Conservation (phyloP, 768 basidiomycete genomes). For the Boletus rubescentipes region DNA sequence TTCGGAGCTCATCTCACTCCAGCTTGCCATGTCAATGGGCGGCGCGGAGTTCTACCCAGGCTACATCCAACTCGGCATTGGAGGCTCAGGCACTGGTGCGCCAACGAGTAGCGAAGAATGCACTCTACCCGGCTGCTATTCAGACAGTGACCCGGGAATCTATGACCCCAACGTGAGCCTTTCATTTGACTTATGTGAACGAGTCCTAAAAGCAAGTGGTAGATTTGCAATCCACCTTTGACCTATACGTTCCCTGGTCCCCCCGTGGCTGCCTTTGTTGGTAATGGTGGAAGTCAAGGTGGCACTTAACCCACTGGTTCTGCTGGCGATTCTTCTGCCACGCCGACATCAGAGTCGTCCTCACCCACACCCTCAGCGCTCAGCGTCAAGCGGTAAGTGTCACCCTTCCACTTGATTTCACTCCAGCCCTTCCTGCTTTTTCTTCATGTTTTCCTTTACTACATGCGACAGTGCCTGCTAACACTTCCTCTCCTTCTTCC, state of each 20-base stretch:
- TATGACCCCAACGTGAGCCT: constrained; percentile 44
- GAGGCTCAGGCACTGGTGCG: constrained; percentile 25
- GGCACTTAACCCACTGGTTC: constrained; percentile 25
- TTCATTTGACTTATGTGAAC: not conserved
- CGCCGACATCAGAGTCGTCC: constrained; percentile 8
- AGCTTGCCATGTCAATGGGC: constrained; percentile 51
- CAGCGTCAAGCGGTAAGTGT: constrained; percentile 21
- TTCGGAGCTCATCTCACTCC: constrained; percentile 77
- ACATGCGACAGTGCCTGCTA: constrained; percentile 23
- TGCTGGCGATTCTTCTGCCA: constrained; percentile 14
- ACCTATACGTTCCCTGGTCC: constrained; percentile 58
- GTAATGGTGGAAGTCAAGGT: constrained; percentile 9
- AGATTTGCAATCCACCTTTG: constrained; percentile 33
- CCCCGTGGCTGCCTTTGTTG: constrained; percentile 42
- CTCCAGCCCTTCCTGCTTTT: not conserved
- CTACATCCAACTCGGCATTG: constrained; percentile 30
- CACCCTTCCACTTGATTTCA: not conserved
- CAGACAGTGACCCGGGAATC: constrained; percentile 68
- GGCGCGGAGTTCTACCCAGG: constrained; percentile 49
- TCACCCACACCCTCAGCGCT: constrained; percentile 17
- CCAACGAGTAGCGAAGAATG: constrained; percentile 41
- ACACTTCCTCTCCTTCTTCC: constrained; percentile 18
- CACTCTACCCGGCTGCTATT: constrained; percentile 69
- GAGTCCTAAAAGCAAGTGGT: not conserved
- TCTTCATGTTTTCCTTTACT: constrained; percentile 16